Evolutionary conservation across 768 basidiomycete genomes (phyloP), one percentile per base, ranked within the genome.

Genomic region (Boletus patriciae): DNA sequence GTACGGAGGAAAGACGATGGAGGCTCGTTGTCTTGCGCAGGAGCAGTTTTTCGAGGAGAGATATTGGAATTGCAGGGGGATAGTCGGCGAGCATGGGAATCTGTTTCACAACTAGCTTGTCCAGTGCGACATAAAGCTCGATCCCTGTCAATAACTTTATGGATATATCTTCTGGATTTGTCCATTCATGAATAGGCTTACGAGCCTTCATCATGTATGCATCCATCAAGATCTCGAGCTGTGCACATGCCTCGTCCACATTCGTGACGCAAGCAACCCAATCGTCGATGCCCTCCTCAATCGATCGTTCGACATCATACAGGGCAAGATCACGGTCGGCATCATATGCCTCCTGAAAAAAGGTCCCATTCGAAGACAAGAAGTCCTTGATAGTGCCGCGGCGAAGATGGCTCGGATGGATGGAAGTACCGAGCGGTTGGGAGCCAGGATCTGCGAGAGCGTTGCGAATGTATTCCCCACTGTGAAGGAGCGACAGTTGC

Each of bases 131-230:
- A n/a, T n/a, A n/a, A 9, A 75, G 68, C 31, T 79, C 76, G 0
- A 67, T 38, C 10, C 37, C 15, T 0, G 66, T 67, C 47, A 83
- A 63, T 25, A 82, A 52, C 70, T 78, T 75, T 6, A 75, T 53
- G 0, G 80, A 80, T 2, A 58, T 36, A 41, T 68, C 58, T 52
- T 80, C 78, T 18, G 76, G 71, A 36, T 70, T 75, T 7, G n/a
- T 10, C 8, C 18, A n/a, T n/a, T n/a, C n/a, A n/a, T n/a, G n/a
- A n/a, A n/a, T n/a, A n/a, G n/a, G 60, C n/a, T n/a, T n/a, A 25
- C 5, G 3, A 15, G 13, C 34, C 55, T 59, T 11, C 53, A 29
- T 47, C 74, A 77, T 12, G 34, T 76, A 74, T 9, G 60, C 29
- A 3, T 46, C 42, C 33, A 16, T 67, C 42, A 67, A 70, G 3